These are phyloP conservation scores for Anthracocystis panici-leucophaei DNA, from an alignment of 1,284 basidiomycete genomes.

Conservation along the genomic window DNA sequence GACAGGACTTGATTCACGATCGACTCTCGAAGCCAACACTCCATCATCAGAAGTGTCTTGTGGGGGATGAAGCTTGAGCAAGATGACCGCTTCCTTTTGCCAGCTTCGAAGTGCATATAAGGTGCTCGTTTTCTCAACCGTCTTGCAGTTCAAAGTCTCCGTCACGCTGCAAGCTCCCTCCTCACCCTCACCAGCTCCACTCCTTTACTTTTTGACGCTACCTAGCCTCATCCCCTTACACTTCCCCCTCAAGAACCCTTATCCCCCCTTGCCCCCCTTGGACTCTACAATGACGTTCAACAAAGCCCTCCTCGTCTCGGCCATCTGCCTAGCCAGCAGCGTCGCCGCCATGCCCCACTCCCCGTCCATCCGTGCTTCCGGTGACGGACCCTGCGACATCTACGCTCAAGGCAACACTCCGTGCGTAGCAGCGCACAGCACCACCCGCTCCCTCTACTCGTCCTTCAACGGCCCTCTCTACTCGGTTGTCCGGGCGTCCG, in stretches of 20 bases:
- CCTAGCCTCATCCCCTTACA: slow-evolving; percentile 11
- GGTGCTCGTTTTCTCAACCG: neutral
- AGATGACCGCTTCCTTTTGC: no score
- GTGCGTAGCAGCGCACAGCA: slow-evolving; percentile 37
- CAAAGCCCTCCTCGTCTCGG: slow-evolving; percentile 21
- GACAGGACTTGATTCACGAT: no score
- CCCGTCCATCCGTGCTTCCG: neutral
- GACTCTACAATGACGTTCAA: slow-evolving; percentile 22
- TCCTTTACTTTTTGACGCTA: slow-evolving; percentile 2
- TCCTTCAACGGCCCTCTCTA: slow-evolving; percentile 23
- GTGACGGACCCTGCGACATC: slow-evolving; percentile 25
- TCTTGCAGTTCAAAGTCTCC: neutral
- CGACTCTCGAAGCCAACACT: no score
- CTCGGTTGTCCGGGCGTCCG: slow-evolving; percentile 22
- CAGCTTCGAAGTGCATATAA: neutral
- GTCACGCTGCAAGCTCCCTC: neutral
- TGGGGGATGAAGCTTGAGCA: no score
- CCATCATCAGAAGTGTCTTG: no score
- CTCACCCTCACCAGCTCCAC: neutral
- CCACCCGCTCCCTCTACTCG: slow-evolving; percentile 33
- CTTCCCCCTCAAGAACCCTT: neutral
- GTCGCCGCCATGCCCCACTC: slow-evolving; percentile 6
- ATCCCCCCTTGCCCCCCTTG: neutral
- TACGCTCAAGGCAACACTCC: slow-evolving; percentile 34
- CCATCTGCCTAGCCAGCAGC: slow-evolving; percentile 12